phyloP scores from a whole-genome alignment of 371 early-diverging fungal genomes.

The Mucor sp. region DNA sequence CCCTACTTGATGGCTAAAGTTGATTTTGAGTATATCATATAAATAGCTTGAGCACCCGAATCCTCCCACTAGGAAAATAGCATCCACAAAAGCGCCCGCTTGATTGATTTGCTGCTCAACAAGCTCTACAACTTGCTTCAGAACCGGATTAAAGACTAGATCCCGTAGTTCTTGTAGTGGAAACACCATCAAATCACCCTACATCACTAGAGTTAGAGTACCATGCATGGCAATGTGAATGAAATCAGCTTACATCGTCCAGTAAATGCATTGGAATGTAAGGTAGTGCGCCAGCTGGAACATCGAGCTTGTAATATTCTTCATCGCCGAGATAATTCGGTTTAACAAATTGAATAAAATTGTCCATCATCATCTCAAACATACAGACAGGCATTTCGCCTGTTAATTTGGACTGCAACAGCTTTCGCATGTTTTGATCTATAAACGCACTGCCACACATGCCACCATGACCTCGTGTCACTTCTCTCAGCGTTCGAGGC shows the following conservation, averaged over 20 bases:
- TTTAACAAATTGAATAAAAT: slow-evolving; percentile 53
- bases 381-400: slow-evolving; percentile 54
- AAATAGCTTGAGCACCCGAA: slow-evolving; percentile 63
- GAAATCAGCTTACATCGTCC: slow-evolving; percentile 13
- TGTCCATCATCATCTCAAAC: slow-evolving; percentile 59
- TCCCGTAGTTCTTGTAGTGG: slow-evolving; percentile 51
- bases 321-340: slow-evolving; percentile 59
- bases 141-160: slow-evolving; percentile 51
- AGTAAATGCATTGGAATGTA: slow-evolving; percentile 19
- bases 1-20: slow-evolving; percentile 29
- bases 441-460: slow-evolving; percentile 60
- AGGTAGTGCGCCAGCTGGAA: slow-evolving; percentile 21
- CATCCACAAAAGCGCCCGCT: slow-evolving; percentile 40
- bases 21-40: slow-evolving; percentile 46
- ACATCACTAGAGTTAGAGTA: background rate
- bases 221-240: background rate
- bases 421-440: slow-evolving; percentile 59
- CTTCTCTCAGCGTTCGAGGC: slow-evolving; percentile 48
- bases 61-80: slow-evolving; percentile 63
- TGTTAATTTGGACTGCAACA: slow-evolving; percentile 51
- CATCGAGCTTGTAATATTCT: slow-evolving; percentile 38
- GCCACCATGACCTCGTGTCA: slow-evolving; percentile 61
- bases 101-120: slow-evolving; percentile 47
- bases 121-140: slow-evolving; percentile 42
- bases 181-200: slow-evolving; percentile 54